Evolutionary conservation across 148 eudicot genomes (phyloP).

Genomic region (Oxyria digyna): DNA sequence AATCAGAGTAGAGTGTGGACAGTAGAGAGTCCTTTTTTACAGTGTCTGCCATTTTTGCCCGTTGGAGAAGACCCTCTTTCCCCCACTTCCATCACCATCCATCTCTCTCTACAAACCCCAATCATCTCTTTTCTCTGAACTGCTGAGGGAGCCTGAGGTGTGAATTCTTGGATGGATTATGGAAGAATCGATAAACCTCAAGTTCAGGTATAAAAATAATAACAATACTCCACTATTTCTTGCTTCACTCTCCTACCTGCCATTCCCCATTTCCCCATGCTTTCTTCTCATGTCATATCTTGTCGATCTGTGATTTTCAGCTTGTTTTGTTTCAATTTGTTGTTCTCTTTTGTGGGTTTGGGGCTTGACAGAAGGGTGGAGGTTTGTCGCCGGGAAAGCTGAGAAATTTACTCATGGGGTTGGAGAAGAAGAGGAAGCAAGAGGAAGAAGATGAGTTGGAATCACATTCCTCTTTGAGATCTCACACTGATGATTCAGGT

Average conservation of each 20-base stretch:
- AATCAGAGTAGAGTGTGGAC: neutral
- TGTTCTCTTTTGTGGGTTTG: neutral
- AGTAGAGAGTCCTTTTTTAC: neutral
- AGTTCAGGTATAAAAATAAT: neutral
- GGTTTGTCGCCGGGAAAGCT: constrained; percentile 9
- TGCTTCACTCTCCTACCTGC: neutral
- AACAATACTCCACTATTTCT: too few relatives aligned
- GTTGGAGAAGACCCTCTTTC: constrained; percentile 4
- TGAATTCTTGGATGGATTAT: constrained; percentile 7
- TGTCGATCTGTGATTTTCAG: constrained; percentile 2
- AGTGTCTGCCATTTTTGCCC: constrained; percentile 7
- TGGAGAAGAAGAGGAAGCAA: constrained; percentile 9
- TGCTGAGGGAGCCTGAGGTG: neutral
- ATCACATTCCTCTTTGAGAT: constrained; percentile 5
- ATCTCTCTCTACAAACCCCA: neutral
- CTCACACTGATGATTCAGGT: constrained; percentile 4
- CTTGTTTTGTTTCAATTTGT: neutral
- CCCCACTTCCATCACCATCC: neutral
- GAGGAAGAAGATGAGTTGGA: constrained; percentile 9
- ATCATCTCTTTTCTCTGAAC: neutral
- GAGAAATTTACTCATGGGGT: constrained; percentile 8
- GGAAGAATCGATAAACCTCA: constrained; percentile 10
- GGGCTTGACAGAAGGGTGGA: constrained; percentile 9
- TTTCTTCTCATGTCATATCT: constrained; percentile 2
- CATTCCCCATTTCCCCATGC: constrained; percentile 4